These are phyloP conservation scores for Rossbeevera mucosa DNA, from an alignment of 768 basidiomycete genomes.

Conservation along the genomic window DNA sequence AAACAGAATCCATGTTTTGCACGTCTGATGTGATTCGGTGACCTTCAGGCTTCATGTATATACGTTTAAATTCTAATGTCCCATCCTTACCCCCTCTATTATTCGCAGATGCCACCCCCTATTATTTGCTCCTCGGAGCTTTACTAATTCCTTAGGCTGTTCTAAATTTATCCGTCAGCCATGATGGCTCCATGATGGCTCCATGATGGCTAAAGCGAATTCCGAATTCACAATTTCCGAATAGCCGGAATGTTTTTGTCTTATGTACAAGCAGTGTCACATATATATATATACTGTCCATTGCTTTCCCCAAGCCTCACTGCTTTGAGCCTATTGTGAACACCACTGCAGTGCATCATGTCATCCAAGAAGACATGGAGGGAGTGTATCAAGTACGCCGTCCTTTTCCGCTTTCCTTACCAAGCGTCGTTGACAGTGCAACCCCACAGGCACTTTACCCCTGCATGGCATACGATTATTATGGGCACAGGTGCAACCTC, in stretches of 20 bases:
- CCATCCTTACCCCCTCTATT: neutral
- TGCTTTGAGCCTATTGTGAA: neutral
- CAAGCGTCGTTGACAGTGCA: neutral
- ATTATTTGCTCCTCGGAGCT: neutral
- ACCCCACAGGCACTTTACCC: slow-evolving; percentile 39
- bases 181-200: too few species aligned
- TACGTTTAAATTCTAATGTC: neutral
- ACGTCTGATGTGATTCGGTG: too few species aligned
- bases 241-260: neutral
- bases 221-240: slow-evolving; percentile 1
- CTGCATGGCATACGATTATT: slow-evolving; percentile 44
- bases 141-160: neutral
- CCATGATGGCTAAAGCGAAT: slow-evolving; percentile 4
- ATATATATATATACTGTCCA: neutral
- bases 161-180: neutral
- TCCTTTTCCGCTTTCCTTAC: neutral
- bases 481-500: slow-evolving; percentile 46
- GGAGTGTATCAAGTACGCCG: slow-evolving; percentile 33
- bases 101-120: neutral
- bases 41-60: too few species aligned
- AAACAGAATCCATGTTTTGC: too few species aligned
- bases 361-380: slow-evolving; percentile 32
- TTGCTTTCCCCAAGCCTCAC: neutral
- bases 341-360: slow-evolving; percentile 5
- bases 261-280: too few species aligned